Evolutionary conservation across 2,329 filamentous ascomycete genomes (phyloP).

Genomic region (Gnomoniopsis sp.): DNA sequence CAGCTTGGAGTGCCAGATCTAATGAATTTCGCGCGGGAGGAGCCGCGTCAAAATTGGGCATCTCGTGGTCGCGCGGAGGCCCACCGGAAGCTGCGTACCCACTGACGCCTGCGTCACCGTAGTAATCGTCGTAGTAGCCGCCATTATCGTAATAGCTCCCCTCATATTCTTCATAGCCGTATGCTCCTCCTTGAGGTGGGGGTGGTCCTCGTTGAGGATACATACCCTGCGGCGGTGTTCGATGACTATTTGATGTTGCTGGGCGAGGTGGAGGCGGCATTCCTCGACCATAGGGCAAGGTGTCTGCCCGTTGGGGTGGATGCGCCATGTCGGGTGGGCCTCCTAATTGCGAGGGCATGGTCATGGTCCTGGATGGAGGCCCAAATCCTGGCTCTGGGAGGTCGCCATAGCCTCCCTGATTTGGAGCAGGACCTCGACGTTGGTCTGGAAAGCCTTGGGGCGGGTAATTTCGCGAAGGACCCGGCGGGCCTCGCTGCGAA

Average conservation of each 20-base stretch:
- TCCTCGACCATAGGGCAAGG: constrained; percentile 44
- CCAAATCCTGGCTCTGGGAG: constrained; percentile 43
- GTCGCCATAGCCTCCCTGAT: constrained; percentile 31
- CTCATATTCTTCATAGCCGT: constrained; percentile 26
- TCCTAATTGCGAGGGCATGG: constrained; percentile 52
- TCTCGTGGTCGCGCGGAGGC: constrained; percentile 25
- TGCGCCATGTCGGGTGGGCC: constrained; percentile 31
- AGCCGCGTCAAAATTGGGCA: constrained; percentile 43
- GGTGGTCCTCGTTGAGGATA: constrained; percentile 42
- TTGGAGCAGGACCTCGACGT: constrained; percentile 30
- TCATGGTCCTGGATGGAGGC: constrained; percentile 56
- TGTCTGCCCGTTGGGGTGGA: constrained; percentile 37
- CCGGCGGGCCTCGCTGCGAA: constrained; percentile 30
- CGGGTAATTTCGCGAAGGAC: constrained; percentile 33
- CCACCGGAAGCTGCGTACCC: constrained; percentile 26
- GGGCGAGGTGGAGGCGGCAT: constrained; percentile 47
- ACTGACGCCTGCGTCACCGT: constrained; percentile 35
- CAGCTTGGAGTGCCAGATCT: constrained; percentile 44
- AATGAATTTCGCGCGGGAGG: constrained; percentile 39
- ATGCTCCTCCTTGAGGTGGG: constrained; percentile 25
- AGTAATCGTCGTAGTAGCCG: constrained; percentile 51
- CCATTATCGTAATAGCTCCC: constrained; percentile 33
- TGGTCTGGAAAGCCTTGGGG: constrained; percentile 35
- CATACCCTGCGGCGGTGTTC: constrained; percentile 50
- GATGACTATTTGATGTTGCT: constrained; percentile 50